Evolutionary conservation across 768 basidiomycete genomes (phyloP).

Genomic region (Tricholomella constricta): DNA sequence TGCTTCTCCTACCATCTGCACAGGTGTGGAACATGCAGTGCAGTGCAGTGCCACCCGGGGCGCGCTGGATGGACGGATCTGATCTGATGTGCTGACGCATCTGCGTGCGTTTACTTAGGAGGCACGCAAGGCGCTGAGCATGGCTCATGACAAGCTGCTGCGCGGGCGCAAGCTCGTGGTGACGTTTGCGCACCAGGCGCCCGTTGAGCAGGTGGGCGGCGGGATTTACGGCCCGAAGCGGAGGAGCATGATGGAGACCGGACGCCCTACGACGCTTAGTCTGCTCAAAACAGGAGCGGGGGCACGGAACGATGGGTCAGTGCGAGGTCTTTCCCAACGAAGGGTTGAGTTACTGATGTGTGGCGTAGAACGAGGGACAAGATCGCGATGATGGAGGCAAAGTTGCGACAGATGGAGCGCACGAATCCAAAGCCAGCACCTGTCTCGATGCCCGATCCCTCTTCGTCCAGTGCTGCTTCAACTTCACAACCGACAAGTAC

Average conservation of each 20-base stretch:
- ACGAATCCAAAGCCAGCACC: conserved; percentile 28
- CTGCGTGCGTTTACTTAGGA: conserved; percentile 52
- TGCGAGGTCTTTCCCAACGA: conserved; percentile 2
- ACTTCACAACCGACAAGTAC: conserved; percentile 5
- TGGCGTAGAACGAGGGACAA: conserved; percentile 73
- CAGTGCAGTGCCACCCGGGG: conserved; percentile 21
- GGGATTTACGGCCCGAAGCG: conserved; percentile 30
- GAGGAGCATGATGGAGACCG: conserved; percentile 53
- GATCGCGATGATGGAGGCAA: conserved; percentile 96
- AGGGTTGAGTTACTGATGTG: conserved; percentile 3
- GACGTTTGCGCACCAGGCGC: conserved; percentile 90
- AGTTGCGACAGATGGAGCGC: conserved; percentile 77
- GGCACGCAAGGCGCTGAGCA: conserved; percentile 72
- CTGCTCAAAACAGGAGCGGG: conserved; percentile 73
- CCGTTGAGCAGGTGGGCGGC: conserved; percentile 38
- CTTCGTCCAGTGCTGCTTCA: background rate
- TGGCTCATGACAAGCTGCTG: conserved; percentile 76
- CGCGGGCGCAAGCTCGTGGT: conserved; percentile 88
- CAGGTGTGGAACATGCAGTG: conserved; percentile 6
- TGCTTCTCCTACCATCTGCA: conserved; percentile 5
- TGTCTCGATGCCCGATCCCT: conserved; percentile 15
- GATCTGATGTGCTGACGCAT: conserved; percentile 13
- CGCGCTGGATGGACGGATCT: conserved; percentile 5
- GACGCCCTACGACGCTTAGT: conserved; percentile 84
- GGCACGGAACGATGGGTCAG: conserved; percentile 54